Conservation (phyloP, 768 basidiomycete species). For the Auricularia sp. region DNA sequence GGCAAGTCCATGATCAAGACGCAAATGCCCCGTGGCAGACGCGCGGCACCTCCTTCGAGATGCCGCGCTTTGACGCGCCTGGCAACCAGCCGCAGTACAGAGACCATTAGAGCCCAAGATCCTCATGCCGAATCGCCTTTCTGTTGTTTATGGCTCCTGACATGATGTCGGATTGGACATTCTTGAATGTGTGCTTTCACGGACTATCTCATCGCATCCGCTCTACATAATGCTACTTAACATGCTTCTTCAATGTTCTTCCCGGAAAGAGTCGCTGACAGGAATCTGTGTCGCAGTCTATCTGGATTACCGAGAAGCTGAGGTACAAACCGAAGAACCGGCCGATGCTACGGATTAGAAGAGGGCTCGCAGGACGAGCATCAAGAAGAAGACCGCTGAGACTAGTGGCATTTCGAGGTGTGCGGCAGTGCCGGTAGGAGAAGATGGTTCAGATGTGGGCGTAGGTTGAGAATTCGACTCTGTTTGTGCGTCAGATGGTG, state of each 20-base stretch:
- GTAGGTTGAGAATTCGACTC: too few relatives aligned
- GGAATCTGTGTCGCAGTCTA: too few relatives aligned
- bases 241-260: background rate
- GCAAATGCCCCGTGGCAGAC: background rate
- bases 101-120: background rate
- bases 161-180: slow-evolving; percentile 1
- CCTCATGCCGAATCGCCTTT: background rate
- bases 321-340: too few relatives aligned
- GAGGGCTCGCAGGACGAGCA: too few relatives aligned
- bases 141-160: background rate
- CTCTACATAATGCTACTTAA: too few relatives aligned
- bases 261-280: too few relatives aligned
- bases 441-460: too few relatives aligned
- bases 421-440: too few relatives aligned
- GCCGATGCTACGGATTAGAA: too few relatives aligned
- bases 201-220: background rate
- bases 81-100: background rate
- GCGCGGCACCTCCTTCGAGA: background rate
- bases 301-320: too few relatives aligned
- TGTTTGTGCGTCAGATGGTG: background rate
- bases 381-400: too few relatives aligned
- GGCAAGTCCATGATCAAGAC: background rate
- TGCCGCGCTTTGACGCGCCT: background rate
- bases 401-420: too few relatives aligned
- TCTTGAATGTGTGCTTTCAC: background rate